A percentile compares a stretch with the other conserved stretches of the same genome.
phyloP scores from a whole-genome alignment of 2,329 filamentous ascomycete genomes.

The Penicillium frequentans region DNA sequence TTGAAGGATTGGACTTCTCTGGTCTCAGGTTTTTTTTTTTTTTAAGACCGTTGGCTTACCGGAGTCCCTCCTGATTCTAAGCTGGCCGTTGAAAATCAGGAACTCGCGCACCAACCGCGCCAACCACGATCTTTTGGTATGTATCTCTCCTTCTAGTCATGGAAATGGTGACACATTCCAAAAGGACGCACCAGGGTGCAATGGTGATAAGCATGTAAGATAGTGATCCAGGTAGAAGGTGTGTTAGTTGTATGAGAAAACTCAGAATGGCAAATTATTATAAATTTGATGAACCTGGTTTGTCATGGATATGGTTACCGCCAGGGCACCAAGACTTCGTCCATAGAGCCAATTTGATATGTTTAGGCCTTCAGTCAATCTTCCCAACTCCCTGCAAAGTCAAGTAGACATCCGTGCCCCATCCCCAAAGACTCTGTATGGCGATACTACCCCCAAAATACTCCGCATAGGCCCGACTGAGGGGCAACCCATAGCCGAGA shows the following conservation, averaged over 20 bases:
- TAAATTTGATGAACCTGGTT: background rate
- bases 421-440: constrained; percentile 93
- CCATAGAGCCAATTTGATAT: background rate
- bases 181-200: background rate
- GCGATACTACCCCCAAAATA: constrained; percentile 96
- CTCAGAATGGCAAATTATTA: background rate
- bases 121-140: no score
- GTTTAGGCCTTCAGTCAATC: constrained; percentile 32
- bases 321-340: background rate
- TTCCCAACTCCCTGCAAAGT: constrained; percentile 62
- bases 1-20: no score
- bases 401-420: constrained; percentile 73
- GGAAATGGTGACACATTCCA: background rate
- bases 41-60: no score
- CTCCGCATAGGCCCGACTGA: constrained; percentile 92
- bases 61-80: no score
- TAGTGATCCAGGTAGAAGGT: background rate
- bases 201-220: background rate
- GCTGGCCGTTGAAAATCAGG: no score
- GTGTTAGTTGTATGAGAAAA: background rate
- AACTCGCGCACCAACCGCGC: no score
- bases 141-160: background rate
- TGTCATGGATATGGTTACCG: background rate
- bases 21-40: no score
- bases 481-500: constrained; percentile 84